phyloP scores from a whole-genome alignment of 331 rosid genomes.

The Telfairia occidentalis region DNA sequence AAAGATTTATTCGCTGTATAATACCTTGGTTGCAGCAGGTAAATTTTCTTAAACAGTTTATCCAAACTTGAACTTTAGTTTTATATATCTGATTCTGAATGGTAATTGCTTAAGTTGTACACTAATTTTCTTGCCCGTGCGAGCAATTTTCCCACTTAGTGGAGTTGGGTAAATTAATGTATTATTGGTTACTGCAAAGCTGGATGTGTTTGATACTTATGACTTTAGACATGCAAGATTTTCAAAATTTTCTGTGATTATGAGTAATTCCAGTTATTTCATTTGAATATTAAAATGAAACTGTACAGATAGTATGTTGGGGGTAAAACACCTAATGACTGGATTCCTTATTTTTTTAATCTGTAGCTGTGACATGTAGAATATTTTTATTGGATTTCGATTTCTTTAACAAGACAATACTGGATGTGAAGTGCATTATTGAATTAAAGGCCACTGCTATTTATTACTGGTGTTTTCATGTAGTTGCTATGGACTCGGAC shows the following conservation, averaged over 20 bases:
- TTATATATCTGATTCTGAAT: background rate
- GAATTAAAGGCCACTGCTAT: background rate
- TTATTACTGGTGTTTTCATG: background rate
- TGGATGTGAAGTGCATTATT: background rate
- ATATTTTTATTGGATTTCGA: background rate
- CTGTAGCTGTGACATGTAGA: background rate
- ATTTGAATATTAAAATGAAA: background rate
- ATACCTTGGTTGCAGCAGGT: constrained; percentile 88
- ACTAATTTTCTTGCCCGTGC: background rate
- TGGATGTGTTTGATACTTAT: background rate
- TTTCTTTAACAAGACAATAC: background rate
- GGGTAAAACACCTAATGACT: background rate
- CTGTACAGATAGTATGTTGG: background rate
- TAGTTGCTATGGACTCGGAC: background rate
- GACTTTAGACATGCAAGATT: background rate
- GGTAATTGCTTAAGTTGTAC: background rate
- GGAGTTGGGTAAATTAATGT: background rate
- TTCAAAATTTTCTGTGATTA: background rate
- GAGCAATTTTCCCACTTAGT: background rate
- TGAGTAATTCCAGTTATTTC: background rate
- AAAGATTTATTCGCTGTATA: constrained; percentile 41
- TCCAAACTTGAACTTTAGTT: background rate
- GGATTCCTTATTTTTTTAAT: background rate
- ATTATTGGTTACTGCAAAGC: background rate
- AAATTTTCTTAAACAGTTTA: constrained; percentile 25